phyloP scores from a whole-genome alignment of 306 rosid genomes.

The Boehmeria nivea region DNA sequence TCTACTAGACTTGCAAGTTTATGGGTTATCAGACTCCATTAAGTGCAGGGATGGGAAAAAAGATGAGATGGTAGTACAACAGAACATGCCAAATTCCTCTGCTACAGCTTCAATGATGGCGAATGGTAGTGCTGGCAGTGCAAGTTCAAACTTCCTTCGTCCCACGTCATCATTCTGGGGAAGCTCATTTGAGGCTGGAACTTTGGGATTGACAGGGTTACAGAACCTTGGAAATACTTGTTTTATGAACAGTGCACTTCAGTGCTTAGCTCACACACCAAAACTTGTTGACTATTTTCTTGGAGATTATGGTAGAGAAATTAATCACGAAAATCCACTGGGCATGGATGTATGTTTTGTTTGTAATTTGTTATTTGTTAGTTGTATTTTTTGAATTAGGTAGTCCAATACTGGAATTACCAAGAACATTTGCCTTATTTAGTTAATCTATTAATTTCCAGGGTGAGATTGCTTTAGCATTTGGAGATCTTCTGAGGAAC shows the following conservation, averaged over 20 bases:
- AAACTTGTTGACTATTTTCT: constrained; percentile 97
- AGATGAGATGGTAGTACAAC: constrained; percentile 38
- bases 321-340: constrained; percentile 81
- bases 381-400: constrained; percentile 4
- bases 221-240: constrained; percentile 98
- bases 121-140: constrained; percentile 56
- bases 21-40: constrained; percentile 86
- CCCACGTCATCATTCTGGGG: constrained; percentile 48
- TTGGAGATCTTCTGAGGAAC: constrained; percentile 91
- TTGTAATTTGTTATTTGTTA: constrained; percentile 1
- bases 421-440: background rate
- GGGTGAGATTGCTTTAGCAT: constrained; percentile 98
- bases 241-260: constrained; percentile 97
- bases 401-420: constrained; percentile 1
- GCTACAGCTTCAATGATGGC: constrained; percentile 40
- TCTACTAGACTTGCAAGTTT: constrained; percentile 85
- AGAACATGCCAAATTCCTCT: constrained; percentile 31
- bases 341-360: constrained; percentile 85
- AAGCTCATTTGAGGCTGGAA: constrained; percentile 73
- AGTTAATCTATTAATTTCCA: constrained; percentile 29
- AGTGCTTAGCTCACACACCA: constrained; percentile 94
- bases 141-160: constrained; percentile 40
- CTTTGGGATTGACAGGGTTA: constrained; percentile 89
- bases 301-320: constrained; percentile 86
- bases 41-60: constrained; percentile 72